These are phyloP conservation scores for Agaricales sp. DNA, from an alignment of 1,284 basidiomycete species.

Conservation along the genomic window DNA sequence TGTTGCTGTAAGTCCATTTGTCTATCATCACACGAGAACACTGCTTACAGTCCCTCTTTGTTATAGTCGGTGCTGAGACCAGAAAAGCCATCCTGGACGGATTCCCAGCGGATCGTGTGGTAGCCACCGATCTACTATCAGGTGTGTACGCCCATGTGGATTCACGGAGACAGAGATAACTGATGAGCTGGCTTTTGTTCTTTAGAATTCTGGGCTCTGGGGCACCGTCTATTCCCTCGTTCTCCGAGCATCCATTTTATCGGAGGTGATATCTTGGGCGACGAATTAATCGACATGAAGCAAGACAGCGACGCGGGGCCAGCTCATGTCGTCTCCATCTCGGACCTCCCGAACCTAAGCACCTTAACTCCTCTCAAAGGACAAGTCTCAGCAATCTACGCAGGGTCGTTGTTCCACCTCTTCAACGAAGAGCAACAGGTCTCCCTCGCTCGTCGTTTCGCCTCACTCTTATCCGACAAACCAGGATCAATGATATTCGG, in stretches of 20 bases:
- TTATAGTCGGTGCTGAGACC: background rate
- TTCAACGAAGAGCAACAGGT: background rate
- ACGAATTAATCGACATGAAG: background rate
- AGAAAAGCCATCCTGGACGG: background rate
- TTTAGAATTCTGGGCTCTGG: background rate
- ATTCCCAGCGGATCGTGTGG: background rate
- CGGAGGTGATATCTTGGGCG: background rate
- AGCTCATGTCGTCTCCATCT: background rate
- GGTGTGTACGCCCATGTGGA: background rate
- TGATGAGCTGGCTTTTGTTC: background rate
- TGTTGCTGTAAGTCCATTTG: no score
- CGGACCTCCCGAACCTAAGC: background rate
- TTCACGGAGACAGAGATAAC: background rate
- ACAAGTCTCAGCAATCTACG: background rate
- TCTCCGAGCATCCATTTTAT: background rate
- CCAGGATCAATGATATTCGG: background rate
- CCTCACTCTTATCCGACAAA: background rate
- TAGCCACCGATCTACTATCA: background rate
- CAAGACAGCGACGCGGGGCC: background rate
- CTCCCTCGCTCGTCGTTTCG: background rate
- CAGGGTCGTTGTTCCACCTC: background rate
- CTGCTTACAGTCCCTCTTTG: no score
- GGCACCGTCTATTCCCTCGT: no score
- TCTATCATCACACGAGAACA: no score
- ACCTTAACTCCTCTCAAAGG: background rate